Evolutionary conservation across 371 early-diverging fungal genomes (phyloP), one percentile per base, ranked within the genome.

Genomic region (Mucor piriformis): DNA sequence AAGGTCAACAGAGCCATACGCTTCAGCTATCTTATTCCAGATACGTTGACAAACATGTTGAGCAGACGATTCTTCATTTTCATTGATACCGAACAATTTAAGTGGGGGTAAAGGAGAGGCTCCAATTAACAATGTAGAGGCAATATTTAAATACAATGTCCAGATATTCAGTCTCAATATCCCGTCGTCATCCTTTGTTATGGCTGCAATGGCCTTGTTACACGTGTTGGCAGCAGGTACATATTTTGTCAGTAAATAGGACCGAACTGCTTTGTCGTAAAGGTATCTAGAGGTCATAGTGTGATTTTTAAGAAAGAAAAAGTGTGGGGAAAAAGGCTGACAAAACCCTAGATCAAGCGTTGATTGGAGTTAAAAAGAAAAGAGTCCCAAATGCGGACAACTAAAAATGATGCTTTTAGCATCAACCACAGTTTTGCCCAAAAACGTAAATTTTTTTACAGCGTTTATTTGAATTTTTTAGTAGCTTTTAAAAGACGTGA

Each of bases 91-190:
- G 5, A 66, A 21, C 3, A 63, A 38, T 37, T 64, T 61, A 13
- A 59, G 33, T 20, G 52, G 59, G 48, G 37, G 35, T 25, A 46
- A 24, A 15, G 29, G 42, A 3, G 58, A 49, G 7, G 50, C 27
- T 20, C 21, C 24, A 20, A 25, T 55, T 12, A 47, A 54, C 44
- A 74, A 40, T 13, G 65, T 64, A 3, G 76, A 64, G 2, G 65
- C 65, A 37, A 79, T 63, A 16, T 74, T 79, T 13, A 76, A 52
- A 29, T 76, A 79, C 1, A 79, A 59, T 12, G 60, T 64, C 68
- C 70, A 73, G 3, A 70, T 44, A 40, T 57, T 60, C 16, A 66
- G 18, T 34, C 20, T 56, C 12, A 52, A 32, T 6, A 35, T 24
- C n/a, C 54, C 56, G 12, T 37, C 49, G 11, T 57, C 50, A 20